Conservation (phyloP, 164 flowering plant species). For the Hamamelis virginiana region DNA sequence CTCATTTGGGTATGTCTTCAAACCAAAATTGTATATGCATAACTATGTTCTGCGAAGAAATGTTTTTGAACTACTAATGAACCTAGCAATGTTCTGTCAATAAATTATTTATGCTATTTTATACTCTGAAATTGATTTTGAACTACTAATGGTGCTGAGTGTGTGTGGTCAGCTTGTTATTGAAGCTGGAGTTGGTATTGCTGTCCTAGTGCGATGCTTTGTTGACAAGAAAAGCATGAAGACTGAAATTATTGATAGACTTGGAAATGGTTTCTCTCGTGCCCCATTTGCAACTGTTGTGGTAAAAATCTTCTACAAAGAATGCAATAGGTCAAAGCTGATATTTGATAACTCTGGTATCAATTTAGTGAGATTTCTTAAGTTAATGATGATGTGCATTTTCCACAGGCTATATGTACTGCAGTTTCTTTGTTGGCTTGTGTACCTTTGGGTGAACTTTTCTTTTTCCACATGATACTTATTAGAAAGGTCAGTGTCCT, state of each 20-base stretch:
- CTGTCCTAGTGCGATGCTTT: conserved; percentile 88
- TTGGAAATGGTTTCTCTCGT: conserved; percentile 92
- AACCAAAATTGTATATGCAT: background rate
- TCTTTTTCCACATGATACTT: conserved; percentile 93
- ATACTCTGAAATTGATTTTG: background rate
- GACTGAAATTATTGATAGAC: conserved; percentile 71
- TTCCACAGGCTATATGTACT: conserved; percentile 71
- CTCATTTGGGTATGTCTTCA: conserved; percentile 79
- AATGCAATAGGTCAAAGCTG: conserved; percentile 1
- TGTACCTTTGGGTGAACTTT: conserved; percentile 87
- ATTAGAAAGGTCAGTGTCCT: conserved; percentile 72
- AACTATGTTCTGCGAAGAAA: background rate
- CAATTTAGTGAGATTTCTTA: background rate
- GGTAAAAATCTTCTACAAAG: conserved; percentile 46
- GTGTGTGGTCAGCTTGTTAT: conserved; percentile 56
- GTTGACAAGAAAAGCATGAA: conserved; percentile 71
- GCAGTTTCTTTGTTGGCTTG: conserved; percentile 87
- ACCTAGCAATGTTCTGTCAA: too few relatives aligned
- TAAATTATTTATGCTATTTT: too few relatives aligned
- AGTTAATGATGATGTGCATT: background rate
- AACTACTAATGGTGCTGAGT: conserved; percentile 5
- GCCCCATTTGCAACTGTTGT: conserved; percentile 92
- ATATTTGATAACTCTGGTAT: background rate
- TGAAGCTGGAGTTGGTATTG: conserved; percentile 90
- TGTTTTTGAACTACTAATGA: conserved; percentile 2